Conservation (phyloP, 2,329 filamentous ascomycete species). For the Cladophialophora carrionii region DNA sequence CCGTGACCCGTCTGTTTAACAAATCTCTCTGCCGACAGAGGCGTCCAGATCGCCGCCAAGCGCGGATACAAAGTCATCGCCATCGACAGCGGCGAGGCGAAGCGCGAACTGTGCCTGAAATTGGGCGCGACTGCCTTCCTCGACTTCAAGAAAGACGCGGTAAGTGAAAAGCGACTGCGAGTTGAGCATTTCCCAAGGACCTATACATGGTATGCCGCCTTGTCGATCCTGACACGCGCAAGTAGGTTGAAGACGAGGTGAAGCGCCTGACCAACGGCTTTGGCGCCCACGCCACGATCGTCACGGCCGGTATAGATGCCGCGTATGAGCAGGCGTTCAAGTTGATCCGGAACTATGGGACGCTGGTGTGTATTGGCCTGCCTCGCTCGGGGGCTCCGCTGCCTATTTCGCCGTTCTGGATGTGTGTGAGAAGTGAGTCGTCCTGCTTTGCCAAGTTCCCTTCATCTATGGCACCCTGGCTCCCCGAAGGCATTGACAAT, state of each 20-base stretch:
- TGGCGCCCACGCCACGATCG: constrained; percentile 53
- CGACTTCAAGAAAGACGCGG: constrained; percentile 45
- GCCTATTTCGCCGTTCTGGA: constrained; percentile 53
- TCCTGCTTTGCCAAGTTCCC: background rate
- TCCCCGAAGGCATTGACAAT: background rate
- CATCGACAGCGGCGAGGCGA: constrained; percentile 46
- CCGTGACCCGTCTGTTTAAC: background rate
- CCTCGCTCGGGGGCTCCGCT: constrained; percentile 50
- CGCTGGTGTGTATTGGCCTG: constrained; percentile 54
- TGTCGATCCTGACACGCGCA: background rate
- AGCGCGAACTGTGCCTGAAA: constrained; percentile 43
- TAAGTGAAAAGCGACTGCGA: constrained; percentile 23
- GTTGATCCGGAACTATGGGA: constrained; percentile 51
- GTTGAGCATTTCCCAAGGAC: too few relatives aligned
- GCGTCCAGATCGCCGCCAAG: constrained; percentile 45
- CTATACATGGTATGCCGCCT: too few relatives aligned
- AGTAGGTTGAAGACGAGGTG: constrained; percentile 43
- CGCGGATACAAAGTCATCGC: constrained; percentile 46
- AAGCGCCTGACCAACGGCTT: constrained; percentile 46
- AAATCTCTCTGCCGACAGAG: constrained; percentile 36
- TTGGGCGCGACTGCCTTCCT: constrained; percentile 44
- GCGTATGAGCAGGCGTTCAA: constrained; percentile 52
- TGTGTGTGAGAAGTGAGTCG: constrained; percentile 50
- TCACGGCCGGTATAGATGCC: constrained; percentile 51
- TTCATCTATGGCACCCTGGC: constrained; percentile 25